These are phyloP conservation scores for Garcia nutans DNA, from an alignment of 345 rosid genomes.

Conservation along the genomic window DNA sequence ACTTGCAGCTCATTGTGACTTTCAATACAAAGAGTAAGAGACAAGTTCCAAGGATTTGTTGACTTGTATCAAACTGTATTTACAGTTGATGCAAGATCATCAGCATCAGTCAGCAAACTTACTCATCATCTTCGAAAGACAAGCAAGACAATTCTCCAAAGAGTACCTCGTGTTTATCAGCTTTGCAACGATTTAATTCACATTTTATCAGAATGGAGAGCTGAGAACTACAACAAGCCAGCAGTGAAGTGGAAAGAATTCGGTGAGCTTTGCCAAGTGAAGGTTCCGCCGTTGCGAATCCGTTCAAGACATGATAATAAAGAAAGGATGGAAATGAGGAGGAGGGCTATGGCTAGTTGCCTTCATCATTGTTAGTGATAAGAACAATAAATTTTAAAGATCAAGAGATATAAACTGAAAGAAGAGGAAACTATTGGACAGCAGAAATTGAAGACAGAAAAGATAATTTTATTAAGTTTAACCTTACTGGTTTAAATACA, in stretches of 20 bases:
- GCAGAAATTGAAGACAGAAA: no score
- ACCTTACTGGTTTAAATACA: no score
- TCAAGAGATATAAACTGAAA: no score
- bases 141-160: constrained; percentile 69
- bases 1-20: constrained; percentile 53
- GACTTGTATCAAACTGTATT: constrained; percentile 80
- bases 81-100: constrained; percentile 90
- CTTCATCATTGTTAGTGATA: constrained; percentile 51
- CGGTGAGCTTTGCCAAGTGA: constrained; percentile 73
- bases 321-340: constrained; percentile 64
- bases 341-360: constrained; percentile 75
- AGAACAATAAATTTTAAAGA: no score
- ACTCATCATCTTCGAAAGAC: constrained; percentile 67
- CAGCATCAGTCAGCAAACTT: constrained; percentile 74
- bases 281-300: constrained; percentile 72
- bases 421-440: no score
- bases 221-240: constrained; percentile 68
- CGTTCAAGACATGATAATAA: constrained; percentile 67
- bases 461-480: no score
- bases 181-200: constrained; percentile 76
- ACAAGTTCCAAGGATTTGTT: constrained; percentile 74
- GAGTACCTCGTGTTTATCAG: constrained; percentile 89
- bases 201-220: constrained; percentile 82
- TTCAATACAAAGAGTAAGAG: constrained; percentile 59
- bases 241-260: constrained; percentile 92